Conservation (phyloP, 208 protist genomes). For the Trypanosoma boissoni region DNA sequence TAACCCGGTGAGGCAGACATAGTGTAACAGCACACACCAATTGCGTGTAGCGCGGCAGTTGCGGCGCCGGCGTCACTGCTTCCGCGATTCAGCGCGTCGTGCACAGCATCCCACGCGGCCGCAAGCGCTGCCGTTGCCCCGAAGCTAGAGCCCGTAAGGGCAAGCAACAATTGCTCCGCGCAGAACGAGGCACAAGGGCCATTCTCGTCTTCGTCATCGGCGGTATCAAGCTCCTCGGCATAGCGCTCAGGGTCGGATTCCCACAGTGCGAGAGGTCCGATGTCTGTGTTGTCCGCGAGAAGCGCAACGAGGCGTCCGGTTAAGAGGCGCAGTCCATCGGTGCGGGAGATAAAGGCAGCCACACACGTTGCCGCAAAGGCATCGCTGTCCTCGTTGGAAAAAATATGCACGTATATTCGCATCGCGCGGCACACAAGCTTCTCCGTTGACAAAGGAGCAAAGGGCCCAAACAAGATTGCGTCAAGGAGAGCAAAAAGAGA, state of each 20-base stretch:
- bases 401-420: constrained; percentile 36
- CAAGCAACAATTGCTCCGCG: constrained; percentile 74
- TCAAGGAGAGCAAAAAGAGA: constrained; percentile 29
- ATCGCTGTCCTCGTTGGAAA: constrained; percentile 54
- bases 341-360: constrained; percentile 6
- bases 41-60: constrained; percentile 78
- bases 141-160: constrained; percentile 57
- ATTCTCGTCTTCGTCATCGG: constrained; percentile 46
- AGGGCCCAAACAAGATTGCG: constrained; percentile 29
- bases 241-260: constrained; percentile 38
- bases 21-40: constrained; percentile 84
- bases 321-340: constrained; percentile 24
- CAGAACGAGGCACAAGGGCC: constrained; percentile 27
- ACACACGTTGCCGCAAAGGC: constrained; percentile 34
- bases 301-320: constrained; percentile 44
- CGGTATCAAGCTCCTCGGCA: constrained; percentile 46
- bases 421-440: constrained; percentile 65
- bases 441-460: constrained; percentile 32
- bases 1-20: constrained; percentile 52
- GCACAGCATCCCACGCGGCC: constrained; percentile 50
- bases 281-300: constrained; percentile 49
- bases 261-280: constrained; percentile 42
- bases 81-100: constrained; percentile 47
- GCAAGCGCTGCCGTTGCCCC: constrained; percentile 25
- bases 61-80: constrained; percentile 29